A percentile compares a stretch with the other conserved stretches of the same genome.
Evolutionary conservation across 1,284 basidiomycete species (phyloP).

Genomic region (Coniferiporia weirii): DNA sequence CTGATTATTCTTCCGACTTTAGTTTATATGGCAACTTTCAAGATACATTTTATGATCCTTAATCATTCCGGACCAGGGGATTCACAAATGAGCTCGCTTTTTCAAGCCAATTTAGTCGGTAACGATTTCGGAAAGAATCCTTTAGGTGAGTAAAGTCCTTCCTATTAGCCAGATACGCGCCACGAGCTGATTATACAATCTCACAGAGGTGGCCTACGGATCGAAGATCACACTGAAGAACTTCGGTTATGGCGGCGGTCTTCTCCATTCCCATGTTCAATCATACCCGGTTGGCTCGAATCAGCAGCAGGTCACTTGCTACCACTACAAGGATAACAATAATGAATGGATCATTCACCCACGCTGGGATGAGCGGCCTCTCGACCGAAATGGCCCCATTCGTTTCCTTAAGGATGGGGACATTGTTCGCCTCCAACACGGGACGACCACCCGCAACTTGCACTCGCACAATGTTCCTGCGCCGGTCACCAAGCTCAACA

Average conservation of each 20-base stretch:
- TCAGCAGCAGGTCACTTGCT: constrained; percentile 98
- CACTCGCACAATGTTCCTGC: constrained; percentile 89
- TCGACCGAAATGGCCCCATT: constrained; percentile 62
- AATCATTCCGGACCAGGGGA: constrained; percentile 95
- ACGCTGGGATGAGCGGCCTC: constrained; percentile 67
- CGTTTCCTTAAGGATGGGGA: constrained; percentile 77
- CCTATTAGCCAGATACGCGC: background rate
- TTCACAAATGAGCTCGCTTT: constrained; percentile 96
- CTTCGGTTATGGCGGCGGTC: constrained; percentile 95
- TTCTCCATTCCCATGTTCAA: constrained; percentile 95
- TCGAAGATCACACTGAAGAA: constrained; percentile 95
- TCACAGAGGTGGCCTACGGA: constrained; percentile 80
- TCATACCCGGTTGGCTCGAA: constrained; percentile 89
- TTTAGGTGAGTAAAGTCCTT: constrained; percentile 47
- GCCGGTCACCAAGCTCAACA: constrained; percentile 85
- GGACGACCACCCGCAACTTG: constrained; percentile 82
- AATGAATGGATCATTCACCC: constrained; percentile 89
- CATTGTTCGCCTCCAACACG: constrained; percentile 78
- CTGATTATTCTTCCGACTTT: constrained; percentile 87
- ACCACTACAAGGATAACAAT: constrained; percentile 99
- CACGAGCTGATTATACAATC: background rate
- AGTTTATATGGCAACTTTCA: constrained; percentile 94
- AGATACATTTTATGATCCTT: constrained; percentile 92
- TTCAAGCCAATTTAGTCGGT: constrained; percentile 94
- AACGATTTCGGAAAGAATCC: constrained; percentile 91